Evolutionary conservation across 176 grass and related monocot species (phyloP), one percentile per base, ranked within the genome.

Genomic region (Ampelocalamus luodianensis): DNA sequence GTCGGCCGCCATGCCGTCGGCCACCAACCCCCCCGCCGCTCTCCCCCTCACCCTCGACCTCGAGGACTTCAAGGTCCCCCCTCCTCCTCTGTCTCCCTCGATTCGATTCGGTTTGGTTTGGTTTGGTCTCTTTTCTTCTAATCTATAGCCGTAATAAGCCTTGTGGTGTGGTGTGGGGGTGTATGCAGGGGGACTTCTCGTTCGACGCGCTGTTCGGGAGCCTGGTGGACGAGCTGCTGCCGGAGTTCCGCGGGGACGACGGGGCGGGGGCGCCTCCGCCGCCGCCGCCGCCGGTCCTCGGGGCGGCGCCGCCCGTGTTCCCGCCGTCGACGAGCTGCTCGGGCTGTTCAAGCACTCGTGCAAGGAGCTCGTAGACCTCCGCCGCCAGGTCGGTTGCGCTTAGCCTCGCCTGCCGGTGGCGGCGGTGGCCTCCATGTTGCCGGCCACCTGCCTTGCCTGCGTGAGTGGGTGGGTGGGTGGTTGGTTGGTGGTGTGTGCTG

Each of bases 331-430:
- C 74, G 97, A 99, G 86, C 84, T 99, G 12, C 86, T 94, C 3
- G 88, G 83, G 1, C 90, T 99, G 51, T 99, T 99, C 86, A 99
- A 96, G 88, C 92, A 96, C 69, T 99, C 97, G 2, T 99, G 96
- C 90, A 99, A 99, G 93, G 96, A 99, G 84, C 87, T 99, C 29
- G 86, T 99, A 24, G 93, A 96, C 84, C 93, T 99, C 78, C 92
- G 93, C 71, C 78, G 81, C 59, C 93, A 99, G 96, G 96, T 96
- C 34, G 16, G 78, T 62, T 40, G 14, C 13, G 32, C 12, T 13
- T 1, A 16, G 16, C 27, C 27, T 65, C 12, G 32, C 0, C 9
- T 18, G 36, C 55, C 18, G 2, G 36, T 45, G 43, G 14, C 27
- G 43, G 27, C 14, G 16, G 38, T 34, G 61, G 49, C 17, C 14